Evolutionary conservation across 139 green algal species (phyloP).

Genomic region (Coelastrella sp.): DNA sequence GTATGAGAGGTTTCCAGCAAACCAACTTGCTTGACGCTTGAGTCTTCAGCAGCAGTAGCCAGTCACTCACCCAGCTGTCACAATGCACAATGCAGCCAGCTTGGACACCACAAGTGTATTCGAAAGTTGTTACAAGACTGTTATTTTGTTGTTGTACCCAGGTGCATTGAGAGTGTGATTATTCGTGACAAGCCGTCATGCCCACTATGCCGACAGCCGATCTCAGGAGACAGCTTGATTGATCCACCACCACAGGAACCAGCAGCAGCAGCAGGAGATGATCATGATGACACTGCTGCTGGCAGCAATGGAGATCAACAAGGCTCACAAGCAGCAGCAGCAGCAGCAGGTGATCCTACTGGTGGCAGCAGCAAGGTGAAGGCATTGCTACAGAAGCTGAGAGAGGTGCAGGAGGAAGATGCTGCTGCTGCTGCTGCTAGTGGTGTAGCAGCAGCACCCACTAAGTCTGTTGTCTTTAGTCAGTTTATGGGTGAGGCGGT

Average conservation of each 20-base stretch:
- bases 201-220: constrained; percentile 61
- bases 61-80: too few species aligned
- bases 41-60: too few species aligned
- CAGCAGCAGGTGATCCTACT: neutral
- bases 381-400: constrained; percentile 59
- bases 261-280: constrained; percentile 19
- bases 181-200: constrained; percentile 57
- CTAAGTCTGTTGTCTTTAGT: constrained; percentile 46
- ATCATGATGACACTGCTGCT: neutral
- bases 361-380: constrained; percentile 58
- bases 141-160: neutral
- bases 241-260: constrained; percentile 32
- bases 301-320: too few species aligned
- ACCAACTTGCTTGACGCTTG: too few species aligned
- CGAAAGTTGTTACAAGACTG: neutral
- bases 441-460: neutral
- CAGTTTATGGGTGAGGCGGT: constrained; percentile 22
- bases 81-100: neutral
- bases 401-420: constrained; percentile 36
- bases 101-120: neutral
- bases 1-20: too few species aligned
- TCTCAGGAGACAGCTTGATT: constrained; percentile 47
- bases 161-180: constrained; percentile 65
- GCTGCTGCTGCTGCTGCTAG: constrained; percentile 12
- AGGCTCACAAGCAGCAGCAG: neutral